Percentiles rank a stretch among this genome's conserved stretches.
Conservation (phyloP, 2,329 filamentous ascomycete species). For the Paecilomyces formosus region DNA sequence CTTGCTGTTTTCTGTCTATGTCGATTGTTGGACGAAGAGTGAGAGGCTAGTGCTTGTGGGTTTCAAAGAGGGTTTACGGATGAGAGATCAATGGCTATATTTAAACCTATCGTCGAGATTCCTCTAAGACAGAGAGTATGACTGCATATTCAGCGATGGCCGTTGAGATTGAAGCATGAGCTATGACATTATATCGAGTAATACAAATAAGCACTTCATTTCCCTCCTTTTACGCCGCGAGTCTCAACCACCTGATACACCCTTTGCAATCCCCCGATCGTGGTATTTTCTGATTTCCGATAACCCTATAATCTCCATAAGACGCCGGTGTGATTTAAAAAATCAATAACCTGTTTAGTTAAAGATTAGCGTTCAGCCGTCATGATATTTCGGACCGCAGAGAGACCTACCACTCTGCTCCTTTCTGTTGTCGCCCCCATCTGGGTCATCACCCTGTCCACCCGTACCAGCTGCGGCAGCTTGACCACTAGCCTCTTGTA, state of each 20-base stretch:
- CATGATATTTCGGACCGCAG: background rate
- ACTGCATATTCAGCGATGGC: background rate
- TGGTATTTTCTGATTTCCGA: background rate
- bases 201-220: background rate
- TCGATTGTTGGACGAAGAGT: too few species aligned
- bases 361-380: background rate
- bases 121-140: background rate
- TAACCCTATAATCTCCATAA: background rate
- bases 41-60: too few species aligned
- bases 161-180: background rate
- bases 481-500: conserved; percentile 54
- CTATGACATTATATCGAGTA: background rate
- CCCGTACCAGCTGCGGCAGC: conserved; percentile 32
- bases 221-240: background rate
- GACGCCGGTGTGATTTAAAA: background rate
- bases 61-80: too few species aligned
- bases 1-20: too few species aligned
- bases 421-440: conserved; percentile 28
- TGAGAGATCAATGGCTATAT: background rate
- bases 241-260: background rate
- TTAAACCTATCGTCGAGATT: background rate
- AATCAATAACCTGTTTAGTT: background rate
- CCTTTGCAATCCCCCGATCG: background rate
- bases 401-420: conserved; percentile 40
- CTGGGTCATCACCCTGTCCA: conserved; percentile 11